phyloP scores from a whole-genome alignment of 2,329 filamentous ascomycete species.

The Thielaviopsis euricoi region DNA sequence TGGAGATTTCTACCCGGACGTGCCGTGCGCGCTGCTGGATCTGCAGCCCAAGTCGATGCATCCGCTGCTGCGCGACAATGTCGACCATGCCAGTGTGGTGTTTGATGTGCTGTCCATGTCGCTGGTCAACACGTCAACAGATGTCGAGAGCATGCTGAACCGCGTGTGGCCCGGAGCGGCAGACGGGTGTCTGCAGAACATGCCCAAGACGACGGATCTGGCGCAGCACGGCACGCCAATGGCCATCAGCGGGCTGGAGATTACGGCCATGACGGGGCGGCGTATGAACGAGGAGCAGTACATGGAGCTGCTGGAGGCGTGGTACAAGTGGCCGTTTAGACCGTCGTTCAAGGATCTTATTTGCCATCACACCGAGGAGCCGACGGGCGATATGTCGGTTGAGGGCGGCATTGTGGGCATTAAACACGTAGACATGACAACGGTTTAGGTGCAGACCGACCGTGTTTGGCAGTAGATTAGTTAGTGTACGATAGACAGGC shows the following conservation, averaged over 20 bases:
- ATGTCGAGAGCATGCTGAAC: slow-evolving; percentile 30
- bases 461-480: no score
- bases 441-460: no score
- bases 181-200: slow-evolving; percentile 32
- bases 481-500: no score
- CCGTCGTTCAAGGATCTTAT: slow-evolving; percentile 33
- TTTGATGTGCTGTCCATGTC: slow-evolving; percentile 24
- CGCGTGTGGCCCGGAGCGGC: slow-evolving; percentile 42
- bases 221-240: slow-evolving; percentile 28
- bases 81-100: slow-evolving; percentile 30
- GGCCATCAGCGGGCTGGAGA: slow-evolving; percentile 17
- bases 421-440: background rate
- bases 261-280: slow-evolving; percentile 28
- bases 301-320: slow-evolving; percentile 40
- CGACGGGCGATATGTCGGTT: background rate
- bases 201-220: slow-evolving; percentile 32
- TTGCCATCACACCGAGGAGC: slow-evolving; percentile 21
- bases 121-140: slow-evolving; percentile 22
- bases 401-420: background rate
- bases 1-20: slow-evolving; percentile 51
- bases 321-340: slow-evolving; percentile 49
- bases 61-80: slow-evolving; percentile 30
- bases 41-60: slow-evolving; percentile 42
- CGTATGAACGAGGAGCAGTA: slow-evolving; percentile 37
- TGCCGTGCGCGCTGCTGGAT: slow-evolving; percentile 44